Percentiles rank a stretch among this genome's conserved stretches.
These are phyloP conservation scores for Ustilago trichophora DNA, from an alignment of 1,284 basidiomycete genomes.

Conservation along the genomic window DNA sequence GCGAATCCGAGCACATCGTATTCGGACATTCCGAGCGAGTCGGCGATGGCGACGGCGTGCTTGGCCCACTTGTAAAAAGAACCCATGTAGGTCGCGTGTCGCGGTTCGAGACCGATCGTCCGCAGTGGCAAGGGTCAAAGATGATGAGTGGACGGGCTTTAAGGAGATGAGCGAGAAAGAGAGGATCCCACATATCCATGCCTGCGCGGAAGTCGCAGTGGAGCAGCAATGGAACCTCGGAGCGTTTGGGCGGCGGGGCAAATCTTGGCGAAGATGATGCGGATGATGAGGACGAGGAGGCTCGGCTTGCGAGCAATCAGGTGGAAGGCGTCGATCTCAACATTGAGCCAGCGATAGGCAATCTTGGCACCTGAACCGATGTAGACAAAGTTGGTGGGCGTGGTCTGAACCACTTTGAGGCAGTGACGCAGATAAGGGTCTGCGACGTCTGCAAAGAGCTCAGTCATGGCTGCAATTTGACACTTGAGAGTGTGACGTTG, in stretches of 20 bases:
- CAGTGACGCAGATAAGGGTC: slow-evolving; percentile 36
- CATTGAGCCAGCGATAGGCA: slow-evolving; percentile 42
- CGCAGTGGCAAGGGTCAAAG: slow-evolving; percentile 40
- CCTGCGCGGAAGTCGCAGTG: slow-evolving; percentile 36
- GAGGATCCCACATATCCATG: slow-evolving; percentile 43
- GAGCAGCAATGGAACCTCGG: slow-evolving; percentile 24
- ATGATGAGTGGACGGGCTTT: slow-evolving; percentile 37
- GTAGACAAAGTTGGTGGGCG: slow-evolving; percentile 31
- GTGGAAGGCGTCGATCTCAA: slow-evolving; percentile 20
- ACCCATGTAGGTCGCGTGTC: slow-evolving; percentile 40
- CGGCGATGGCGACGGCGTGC: slow-evolving; percentile 31
- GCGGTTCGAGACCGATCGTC: slow-evolving; percentile 31
- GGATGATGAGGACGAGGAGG: neutral
- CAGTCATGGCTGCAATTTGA: slow-evolving; percentile 1
- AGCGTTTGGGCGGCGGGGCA: slow-evolving; percentile 1
- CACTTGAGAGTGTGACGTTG: too few relatives aligned
- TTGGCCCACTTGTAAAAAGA: slow-evolving; percentile 46
- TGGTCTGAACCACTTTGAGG: slow-evolving; percentile 33
- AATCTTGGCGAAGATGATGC: slow-evolving; percentile 1
- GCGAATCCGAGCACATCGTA: slow-evolving; percentile 29
- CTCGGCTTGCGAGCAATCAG: slow-evolving; percentile 11
- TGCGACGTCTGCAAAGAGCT: slow-evolving; percentile 25
- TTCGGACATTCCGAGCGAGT: slow-evolving; percentile 24
- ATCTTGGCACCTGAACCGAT: slow-evolving; percentile 44
- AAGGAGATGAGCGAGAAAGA: slow-evolving; percentile 49